phyloP scores from a whole-genome alignment of 2,329 filamentous ascomycete species.

The Phialophora macrospora region DNA sequence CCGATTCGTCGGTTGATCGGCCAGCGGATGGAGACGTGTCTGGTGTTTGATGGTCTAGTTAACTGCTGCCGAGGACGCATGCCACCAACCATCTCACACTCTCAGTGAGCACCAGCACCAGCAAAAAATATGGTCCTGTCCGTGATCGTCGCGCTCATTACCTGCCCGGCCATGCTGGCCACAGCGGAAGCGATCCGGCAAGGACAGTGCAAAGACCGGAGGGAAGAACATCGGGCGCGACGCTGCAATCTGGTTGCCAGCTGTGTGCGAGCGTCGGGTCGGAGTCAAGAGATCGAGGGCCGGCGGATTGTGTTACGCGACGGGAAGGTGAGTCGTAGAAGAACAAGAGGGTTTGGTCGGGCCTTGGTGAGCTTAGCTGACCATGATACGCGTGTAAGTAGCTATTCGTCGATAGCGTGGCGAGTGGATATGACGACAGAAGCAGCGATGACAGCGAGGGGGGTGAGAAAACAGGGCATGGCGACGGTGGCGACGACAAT shows the following conservation, averaged over 20 bases:
- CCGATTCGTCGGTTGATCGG: too few relatives aligned
- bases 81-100: too few relatives aligned
- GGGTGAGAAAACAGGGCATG: too few relatives aligned
- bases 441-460: too few relatives aligned
- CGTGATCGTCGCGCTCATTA: conserved; percentile 50
- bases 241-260: conserved; percentile 56
- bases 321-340: conserved; percentile 45
- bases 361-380: not conserved
- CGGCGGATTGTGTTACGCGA: conserved; percentile 53
- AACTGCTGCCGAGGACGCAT: too few relatives aligned
- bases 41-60: too few relatives aligned
- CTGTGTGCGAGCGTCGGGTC: conserved; percentile 52
- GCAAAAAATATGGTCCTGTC: conserved; percentile 52
- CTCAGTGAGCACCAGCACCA: too few relatives aligned
- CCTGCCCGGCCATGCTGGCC: conserved; percentile 54
- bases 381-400: not conserved
- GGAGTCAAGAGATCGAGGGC: conserved; percentile 53
- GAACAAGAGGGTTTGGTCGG: too few relatives aligned
- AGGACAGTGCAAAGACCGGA: conserved; percentile 55
- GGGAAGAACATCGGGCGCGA: conserved; percentile 57
- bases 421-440: not conserved
- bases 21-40: too few relatives aligned
- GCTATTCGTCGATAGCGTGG: conserved; percentile 9
- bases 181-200: conserved; percentile 58
- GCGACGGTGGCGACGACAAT: not conserved